These are phyloP conservation scores for Podospora bellae-mahoneyi DNA, from an alignment of 495 filamentous ascomycete species.

Conservation along the genomic window DNA sequence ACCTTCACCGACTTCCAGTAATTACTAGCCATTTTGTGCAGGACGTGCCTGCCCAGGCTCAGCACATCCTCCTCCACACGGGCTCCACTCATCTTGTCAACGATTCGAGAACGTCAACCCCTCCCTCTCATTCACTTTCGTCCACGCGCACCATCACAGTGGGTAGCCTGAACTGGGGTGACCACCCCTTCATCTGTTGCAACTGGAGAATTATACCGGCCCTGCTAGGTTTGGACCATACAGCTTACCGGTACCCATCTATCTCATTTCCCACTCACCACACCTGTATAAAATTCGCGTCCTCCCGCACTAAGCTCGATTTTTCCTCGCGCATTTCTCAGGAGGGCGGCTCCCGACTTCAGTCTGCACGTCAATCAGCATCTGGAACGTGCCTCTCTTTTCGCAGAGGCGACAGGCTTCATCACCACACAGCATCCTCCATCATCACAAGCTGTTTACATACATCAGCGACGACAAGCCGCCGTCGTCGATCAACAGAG, in stretches of 20 bases:
- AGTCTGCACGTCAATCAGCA: conserved; percentile 4
- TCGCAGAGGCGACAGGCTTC: not conserved
- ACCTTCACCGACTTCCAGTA: no score
- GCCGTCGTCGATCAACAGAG: not conserved
- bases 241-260: conserved; percentile 8
- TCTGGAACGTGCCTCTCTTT: not conserved
- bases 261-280: conserved; percentile 19
- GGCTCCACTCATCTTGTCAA: not conserved
- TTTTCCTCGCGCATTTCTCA: conserved; percentile 29
- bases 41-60: not conserved
- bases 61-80: not conserved
- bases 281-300: conserved; percentile 31
- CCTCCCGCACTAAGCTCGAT: conserved; percentile 36
- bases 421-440: not conserved
- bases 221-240: not conserved
- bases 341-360: not conserved
- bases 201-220: not conserved
- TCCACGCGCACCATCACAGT: conserved; percentile 1
- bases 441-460: no score
- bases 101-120: conserved; percentile 5
- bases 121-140: conserved; percentile 2
- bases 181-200: conserved; percentile 1
- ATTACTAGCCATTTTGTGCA: not conserved
- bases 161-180: not conserved
- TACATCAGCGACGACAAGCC: not conserved